These are phyloP conservation scores for Pelargonium cotyledonis DNA, from an alignment of 441 rosid genomes.

Conservation along the genomic window DNA sequence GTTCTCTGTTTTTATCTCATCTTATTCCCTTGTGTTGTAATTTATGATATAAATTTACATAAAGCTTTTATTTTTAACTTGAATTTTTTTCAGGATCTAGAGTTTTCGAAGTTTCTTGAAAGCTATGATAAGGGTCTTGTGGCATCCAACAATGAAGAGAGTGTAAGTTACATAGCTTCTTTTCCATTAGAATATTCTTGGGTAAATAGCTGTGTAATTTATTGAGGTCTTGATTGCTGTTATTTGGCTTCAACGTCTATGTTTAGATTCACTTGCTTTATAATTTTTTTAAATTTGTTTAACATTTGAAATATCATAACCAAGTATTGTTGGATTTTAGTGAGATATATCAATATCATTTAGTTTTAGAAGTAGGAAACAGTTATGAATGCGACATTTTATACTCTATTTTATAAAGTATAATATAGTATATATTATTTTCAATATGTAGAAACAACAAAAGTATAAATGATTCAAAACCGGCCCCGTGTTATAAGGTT, in stretches of 20 bases:
- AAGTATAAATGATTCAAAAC: not conserved
- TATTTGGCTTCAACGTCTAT: not conserved
- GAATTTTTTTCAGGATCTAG: constrained; percentile 44
- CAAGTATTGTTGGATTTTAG: not conserved
- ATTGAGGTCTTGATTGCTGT: not conserved
- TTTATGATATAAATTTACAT: not conserved
- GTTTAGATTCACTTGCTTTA: not conserved
- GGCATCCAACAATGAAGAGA: too few relatives aligned
- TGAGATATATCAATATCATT: not conserved
- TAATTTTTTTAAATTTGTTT: not conserved
- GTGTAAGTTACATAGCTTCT: too few relatives aligned
- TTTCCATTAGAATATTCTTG: not conserved
- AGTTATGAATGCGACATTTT: not conserved
- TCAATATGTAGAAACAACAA: not conserved
- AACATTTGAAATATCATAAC: not conserved
- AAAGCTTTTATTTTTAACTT: constrained; percentile 2
- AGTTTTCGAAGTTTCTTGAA: constrained; percentile 50
- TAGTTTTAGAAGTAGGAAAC: not conserved
- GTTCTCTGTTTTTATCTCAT: not conserved
- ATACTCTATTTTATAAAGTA: not conserved
- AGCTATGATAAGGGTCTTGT: constrained; percentile 26
- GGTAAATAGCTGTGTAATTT: not conserved
- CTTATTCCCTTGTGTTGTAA: not conserved
- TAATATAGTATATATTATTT: not conserved
- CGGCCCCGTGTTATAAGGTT: not conserved